Evolutionary conservation across 2,329 filamentous ascomycete genomes (phyloP).

Genomic region (Aspergillus carbonarius): DNA sequence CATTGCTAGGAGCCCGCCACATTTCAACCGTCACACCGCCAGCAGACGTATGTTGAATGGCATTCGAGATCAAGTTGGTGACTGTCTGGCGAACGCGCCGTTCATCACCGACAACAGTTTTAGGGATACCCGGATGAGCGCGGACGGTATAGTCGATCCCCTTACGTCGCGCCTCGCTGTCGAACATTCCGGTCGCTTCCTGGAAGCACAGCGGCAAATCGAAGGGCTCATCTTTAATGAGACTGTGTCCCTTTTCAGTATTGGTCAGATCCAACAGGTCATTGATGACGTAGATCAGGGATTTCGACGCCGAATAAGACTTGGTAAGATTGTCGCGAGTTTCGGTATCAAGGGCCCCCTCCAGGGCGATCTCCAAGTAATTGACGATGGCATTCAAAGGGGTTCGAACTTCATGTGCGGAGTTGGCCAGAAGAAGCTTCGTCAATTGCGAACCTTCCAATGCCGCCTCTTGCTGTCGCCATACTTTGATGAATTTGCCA

Average conservation of each 20-base stretch:
- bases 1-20: conserved; percentile 51
- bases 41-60: conserved; percentile 70
- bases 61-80: conserved; percentile 80
- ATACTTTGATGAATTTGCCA: conserved; percentile 86
- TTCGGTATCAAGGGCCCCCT: conserved; percentile 75
- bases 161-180: conserved; percentile 73
- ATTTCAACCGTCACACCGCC: conserved; percentile 71
- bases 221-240: conserved; percentile 79
- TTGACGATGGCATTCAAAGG: conserved; percentile 93
- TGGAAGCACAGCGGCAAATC: conserved; percentile 68
- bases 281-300: conserved; percentile 90
- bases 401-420: conserved; percentile 86
- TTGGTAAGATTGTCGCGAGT: conserved; percentile 80
- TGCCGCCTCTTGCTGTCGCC: conserved; percentile 85
- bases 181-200: conserved; percentile 76
- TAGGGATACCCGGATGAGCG: conserved; percentile 67
- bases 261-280: conserved; percentile 87
- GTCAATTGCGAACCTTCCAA: conserved; percentile 80
- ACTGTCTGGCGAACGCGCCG: conserved; percentile 78
- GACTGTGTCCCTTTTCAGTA: conserved; percentile 74
- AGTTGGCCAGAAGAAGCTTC: conserved; percentile 76
- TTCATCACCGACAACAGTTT: conserved; percentile 72
- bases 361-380: conserved; percentile 85
- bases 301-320: conserved; percentile 89
- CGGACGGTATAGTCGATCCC: conserved; percentile 67